Evolutionary conservation across 2,329 filamentous ascomycete genomes (phyloP).

Genomic region (Microsporum ferrugineum): DNA sequence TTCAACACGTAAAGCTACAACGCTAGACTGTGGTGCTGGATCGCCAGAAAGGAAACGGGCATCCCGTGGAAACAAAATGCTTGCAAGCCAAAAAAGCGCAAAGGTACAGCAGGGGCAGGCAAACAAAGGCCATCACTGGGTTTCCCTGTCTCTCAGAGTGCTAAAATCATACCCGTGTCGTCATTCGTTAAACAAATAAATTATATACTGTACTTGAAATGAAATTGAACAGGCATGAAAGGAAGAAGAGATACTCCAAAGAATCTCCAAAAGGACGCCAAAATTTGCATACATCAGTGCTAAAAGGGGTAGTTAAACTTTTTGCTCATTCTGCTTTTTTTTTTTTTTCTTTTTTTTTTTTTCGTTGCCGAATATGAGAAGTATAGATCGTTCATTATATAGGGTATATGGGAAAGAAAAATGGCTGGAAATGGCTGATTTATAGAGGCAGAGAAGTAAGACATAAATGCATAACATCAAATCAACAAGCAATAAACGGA

Average conservation of each 20-base stretch:
- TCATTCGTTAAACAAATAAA: slow-evolving; percentile 1
- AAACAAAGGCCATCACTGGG: background rate
- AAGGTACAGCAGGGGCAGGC: background rate
- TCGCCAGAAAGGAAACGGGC: background rate
- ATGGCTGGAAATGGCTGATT: background rate
- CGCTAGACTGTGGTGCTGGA: background rate
- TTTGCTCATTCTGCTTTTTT: background rate
- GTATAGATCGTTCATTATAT: slow-evolving; percentile 4
- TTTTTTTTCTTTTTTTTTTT: background rate
- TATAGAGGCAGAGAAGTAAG: background rate
- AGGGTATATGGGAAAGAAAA: background rate
- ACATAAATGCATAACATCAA: slow-evolving; percentile 3
- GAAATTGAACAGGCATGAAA: background rate
- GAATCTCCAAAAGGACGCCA: background rate
- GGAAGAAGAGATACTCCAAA: background rate
- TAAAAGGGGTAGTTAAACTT: background rate
- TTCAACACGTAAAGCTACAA: background rate
- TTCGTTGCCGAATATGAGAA: slow-evolving; percentile 1
- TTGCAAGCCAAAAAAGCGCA: slow-evolving; percentile 1
- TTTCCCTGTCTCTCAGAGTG: background rate
- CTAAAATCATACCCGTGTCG: slow-evolving; percentile 1
- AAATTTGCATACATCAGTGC: background rate
- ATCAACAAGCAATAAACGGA: slow-evolving; percentile 1
- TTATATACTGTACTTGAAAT: slow-evolving; percentile 4
- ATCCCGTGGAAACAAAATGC: background rate